Evolutionary conservation across 352 stramenopile genomes (phyloP), one percentile per base, ranked within the genome.

Genomic region (Pythium monospermum): DNA sequence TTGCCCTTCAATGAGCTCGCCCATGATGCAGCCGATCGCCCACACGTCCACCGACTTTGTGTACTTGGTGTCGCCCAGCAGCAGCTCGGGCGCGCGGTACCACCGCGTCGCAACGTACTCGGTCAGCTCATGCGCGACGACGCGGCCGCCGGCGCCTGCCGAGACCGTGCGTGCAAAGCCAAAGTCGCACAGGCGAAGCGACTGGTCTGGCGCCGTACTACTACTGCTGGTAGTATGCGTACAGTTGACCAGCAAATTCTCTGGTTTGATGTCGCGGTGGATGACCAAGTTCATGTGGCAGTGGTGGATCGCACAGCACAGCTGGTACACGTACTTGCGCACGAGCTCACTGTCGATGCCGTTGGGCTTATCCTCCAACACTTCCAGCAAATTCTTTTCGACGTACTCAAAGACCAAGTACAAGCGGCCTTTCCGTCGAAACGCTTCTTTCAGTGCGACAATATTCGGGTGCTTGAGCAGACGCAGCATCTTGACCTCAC

Each of bases 371-470:
- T 95, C 87, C 57, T 98, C 91, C 10, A 99, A 59, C 25, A 98
- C 78, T 30, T 98, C 96, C n/a, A 99, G 73, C 18, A 96, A 54
- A 55, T 98, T 96, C 67, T 98, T 98, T 57, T 91, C 90, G 27
- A 99, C 95, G 68, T 98, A 99, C 70, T 99, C 96, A 27, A 99
- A 90, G 15, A 99, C 97, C 32, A 99, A 76, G 63, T 99, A 99
- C 15, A 99, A 71, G 25, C 79, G 71, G 15, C 81, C 91, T 72
- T 98, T 96, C 39, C 90, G 96, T 59, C 98, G 98, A 72, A 99
- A 99, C 54, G 91, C 98, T 68, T 99, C 95, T 55, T 98, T 98
- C 23, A 99, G 77, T 18, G 73, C 79, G 27, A 99, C 96, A 50
- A 99, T 98, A 69, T 99, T 99, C 10, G 91, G 85, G 81, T 99